Conservation (phyloP, 2,329 filamentous ascomycete species). For the Cladosporium sp. region DNA sequence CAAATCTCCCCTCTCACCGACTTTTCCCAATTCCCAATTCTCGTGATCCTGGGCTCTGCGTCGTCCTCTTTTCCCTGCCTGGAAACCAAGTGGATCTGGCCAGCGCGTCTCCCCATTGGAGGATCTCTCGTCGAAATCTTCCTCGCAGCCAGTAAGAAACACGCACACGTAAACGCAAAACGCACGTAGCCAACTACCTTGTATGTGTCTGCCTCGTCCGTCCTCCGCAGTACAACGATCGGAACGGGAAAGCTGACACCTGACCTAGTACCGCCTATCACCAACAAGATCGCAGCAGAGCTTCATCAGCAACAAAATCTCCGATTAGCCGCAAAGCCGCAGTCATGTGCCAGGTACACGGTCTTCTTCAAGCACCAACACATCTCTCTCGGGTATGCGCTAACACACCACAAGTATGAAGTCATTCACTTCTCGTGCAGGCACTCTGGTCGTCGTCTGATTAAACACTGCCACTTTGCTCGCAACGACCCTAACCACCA, state of each 20-base stretch:
- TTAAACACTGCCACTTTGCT: conserved; percentile 72
- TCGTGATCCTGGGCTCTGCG: conserved; percentile 1
- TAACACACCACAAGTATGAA: conserved; percentile 70
- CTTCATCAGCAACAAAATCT: neutral
- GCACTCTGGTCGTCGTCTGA: conserved; percentile 60
- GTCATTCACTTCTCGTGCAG: conserved; percentile 66
- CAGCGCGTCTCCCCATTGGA: conserved; percentile 8
- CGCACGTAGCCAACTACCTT: conserved; percentile 17
- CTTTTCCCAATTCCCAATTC: conserved; percentile 2
- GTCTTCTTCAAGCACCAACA: neutral
- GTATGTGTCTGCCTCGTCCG: conserved; percentile 7
- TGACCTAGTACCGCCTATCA: conserved; percentile 5
- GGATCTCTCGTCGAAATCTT: conserved; percentile 3
- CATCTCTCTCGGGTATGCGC: neutral
- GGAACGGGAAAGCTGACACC: conserved; percentile 11
- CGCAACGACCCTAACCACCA: conserved; percentile 70
- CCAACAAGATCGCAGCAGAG: neutral
- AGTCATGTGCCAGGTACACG: conserved; percentile 20
- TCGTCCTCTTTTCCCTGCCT: conserved; percentile 10
- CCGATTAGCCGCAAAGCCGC: conserved; percentile 4
- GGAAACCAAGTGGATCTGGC: conserved; percentile 12
- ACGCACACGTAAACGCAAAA: conserved; percentile 5
- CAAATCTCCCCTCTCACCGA: conserved; percentile 9
- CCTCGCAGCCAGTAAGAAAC: neutral
- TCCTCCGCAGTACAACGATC: conserved; percentile 11